A percentile compares a stretch with the other conserved stretches of the same genome.
Conservation (phyloP, 768 basidiomycete genomes). For the Strobilomyces echinocephalus region DNA sequence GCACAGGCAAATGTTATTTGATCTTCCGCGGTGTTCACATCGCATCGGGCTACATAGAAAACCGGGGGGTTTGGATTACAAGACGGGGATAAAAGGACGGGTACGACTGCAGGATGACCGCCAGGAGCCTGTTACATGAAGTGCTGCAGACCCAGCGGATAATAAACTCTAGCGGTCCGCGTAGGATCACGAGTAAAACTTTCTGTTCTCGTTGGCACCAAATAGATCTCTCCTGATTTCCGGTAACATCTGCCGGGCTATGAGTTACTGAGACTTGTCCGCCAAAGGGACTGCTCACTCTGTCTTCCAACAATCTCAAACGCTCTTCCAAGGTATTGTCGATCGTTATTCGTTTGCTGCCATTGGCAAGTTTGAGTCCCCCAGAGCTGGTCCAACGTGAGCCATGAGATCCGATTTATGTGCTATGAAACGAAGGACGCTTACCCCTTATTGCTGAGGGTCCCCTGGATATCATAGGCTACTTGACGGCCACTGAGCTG, state of each 20-base stretch:
- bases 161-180: not conserved
- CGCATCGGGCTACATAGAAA: too few species aligned
- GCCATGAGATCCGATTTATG: not conserved
- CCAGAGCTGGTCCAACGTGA: constrained; percentile 55
- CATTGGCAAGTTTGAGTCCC: constrained; percentile 73
- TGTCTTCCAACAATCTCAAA: constrained; percentile 81
- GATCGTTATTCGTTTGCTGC: constrained; percentile 73
- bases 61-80: not conserved
- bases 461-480: constrained; percentile 53
- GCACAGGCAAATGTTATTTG: too few species aligned
- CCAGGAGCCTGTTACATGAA: too few species aligned
- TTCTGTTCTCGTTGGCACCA: constrained; percentile 86
- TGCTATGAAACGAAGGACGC: constrained; percentile 20
- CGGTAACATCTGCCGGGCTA: constrained; percentile 79
- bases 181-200: constrained; percentile 65
- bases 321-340: constrained; percentile 96
- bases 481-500: constrained; percentile 72
- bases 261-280: not conserved
- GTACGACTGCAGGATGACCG: too few species aligned
- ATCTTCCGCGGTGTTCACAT: too few species aligned
- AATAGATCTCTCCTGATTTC: constrained; percentile 89
- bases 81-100: too few species aligned
- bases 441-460: constrained; percentile 65
- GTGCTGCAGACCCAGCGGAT: not conserved
- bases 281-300: constrained; percentile 47